Conservation (phyloP, 23 red algal species). For the Pyropia haitanensis region DNA sequence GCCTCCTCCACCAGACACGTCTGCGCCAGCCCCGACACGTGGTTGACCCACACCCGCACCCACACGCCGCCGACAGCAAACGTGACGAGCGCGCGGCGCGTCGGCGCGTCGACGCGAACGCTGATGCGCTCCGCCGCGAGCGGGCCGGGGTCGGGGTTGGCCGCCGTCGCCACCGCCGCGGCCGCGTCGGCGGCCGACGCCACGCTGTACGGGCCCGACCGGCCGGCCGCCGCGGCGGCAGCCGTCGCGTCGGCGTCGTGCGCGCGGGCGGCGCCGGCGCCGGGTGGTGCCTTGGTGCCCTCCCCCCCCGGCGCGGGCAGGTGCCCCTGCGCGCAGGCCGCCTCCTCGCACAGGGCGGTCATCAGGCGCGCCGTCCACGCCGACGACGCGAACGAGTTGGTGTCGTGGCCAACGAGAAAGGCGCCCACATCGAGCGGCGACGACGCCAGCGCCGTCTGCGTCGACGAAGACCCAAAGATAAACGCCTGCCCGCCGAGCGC, state of each 20-base stretch:
- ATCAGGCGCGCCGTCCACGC: too few species aligned
- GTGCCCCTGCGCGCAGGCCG: conserved; percentile 2
- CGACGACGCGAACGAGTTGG: background rate
- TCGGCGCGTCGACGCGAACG: background rate
- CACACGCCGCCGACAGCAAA: conserved; percentile 2
- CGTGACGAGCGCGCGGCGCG: background rate
- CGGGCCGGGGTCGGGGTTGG: background rate
- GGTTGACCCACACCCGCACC: conserved; percentile 21
- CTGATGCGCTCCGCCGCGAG: background rate
- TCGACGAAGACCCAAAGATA: conserved; percentile 11
- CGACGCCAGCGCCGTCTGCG: conserved; percentile 13
- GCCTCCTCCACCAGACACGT: conserved; percentile 19
- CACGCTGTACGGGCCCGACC: background rate
- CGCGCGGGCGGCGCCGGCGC: background rate
- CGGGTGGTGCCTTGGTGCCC: background rate
- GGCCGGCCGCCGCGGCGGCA: background rate
- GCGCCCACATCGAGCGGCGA: conserved; percentile 25
- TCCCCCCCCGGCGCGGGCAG: background rate
- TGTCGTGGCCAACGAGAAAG: conserved; percentile 20
- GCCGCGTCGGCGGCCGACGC: background rate
- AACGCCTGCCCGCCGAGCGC: conserved; percentile 32
- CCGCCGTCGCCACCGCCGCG: background rate
- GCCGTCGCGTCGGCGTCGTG: background rate
- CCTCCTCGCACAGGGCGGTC: conserved; percentile 4
- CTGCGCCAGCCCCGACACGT: conserved; percentile 2